These are phyloP conservation scores for Colletotrichum agaves DNA, from an alignment of 2,329 filamentous ascomycete genomes.

Conservation along the genomic window DNA sequence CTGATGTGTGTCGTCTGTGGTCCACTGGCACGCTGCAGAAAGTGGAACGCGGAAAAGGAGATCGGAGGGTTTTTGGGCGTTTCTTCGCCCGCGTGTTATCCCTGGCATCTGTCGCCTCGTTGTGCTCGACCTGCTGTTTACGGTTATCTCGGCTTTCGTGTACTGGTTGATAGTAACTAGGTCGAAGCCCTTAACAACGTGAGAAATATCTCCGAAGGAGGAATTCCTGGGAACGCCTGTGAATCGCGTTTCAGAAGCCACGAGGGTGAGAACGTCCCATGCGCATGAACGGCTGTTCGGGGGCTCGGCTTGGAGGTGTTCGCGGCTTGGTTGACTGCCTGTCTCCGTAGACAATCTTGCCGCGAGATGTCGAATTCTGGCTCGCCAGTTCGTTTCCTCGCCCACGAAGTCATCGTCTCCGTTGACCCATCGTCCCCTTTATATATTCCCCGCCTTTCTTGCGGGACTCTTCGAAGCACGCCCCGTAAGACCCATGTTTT, in stretches of 20 bases:
- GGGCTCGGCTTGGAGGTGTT: background rate
- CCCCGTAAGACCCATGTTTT: background rate
- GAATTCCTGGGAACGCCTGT: background rate
- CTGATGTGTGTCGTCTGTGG: background rate
- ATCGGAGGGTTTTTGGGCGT: background rate
- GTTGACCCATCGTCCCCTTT: background rate
- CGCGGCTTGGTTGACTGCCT: background rate
- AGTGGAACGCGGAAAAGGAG: constrained; percentile 7
- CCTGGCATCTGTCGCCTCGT: background rate
- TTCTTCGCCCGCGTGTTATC: background rate
- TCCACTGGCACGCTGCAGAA: constrained; percentile 4
- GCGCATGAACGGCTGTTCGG: constrained; percentile 13
- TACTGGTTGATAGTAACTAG: constrained; percentile 25
- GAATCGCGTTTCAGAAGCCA: constrained; percentile 19
- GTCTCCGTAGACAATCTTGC: background rate
- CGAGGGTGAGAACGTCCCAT: constrained; percentile 5
- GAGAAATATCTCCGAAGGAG: constrained; percentile 15
- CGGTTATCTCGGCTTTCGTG: constrained; percentile 22
- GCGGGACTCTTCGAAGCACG: constrained; percentile 4
- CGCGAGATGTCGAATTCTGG: background rate
- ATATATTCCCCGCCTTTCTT: constrained; percentile 5
- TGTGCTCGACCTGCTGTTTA: background rate
- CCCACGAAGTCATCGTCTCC: background rate
- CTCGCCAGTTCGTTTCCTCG: background rate
- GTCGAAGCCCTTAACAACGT: constrained; percentile 24